A percentile compares a stretch with the other conserved stretches of the same genome.
Evolutionary conservation across 2,329 filamentous ascomycete genomes (phyloP).

Genomic region (Botryotinia narcissicola): DNA sequence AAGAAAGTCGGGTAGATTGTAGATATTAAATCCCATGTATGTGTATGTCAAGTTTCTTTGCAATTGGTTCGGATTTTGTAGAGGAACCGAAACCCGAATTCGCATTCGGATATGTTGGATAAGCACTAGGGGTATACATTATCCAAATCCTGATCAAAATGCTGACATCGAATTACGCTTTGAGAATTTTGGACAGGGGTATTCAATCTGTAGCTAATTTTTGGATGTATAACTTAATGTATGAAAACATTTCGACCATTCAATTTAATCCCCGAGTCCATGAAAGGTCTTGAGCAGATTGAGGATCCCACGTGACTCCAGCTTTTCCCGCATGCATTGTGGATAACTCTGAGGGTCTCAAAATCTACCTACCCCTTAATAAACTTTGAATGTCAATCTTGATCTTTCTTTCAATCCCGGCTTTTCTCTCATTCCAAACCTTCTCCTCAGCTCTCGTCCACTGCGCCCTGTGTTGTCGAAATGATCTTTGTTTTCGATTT

Average conservation of each 20-base stretch:
- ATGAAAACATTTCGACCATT: background rate
- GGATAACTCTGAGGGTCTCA: background rate
- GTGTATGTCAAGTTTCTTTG: background rate
- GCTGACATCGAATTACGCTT: background rate
- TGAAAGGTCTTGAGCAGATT: background rate
- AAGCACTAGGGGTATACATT: background rate
- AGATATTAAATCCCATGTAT: background rate
- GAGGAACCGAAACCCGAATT: background rate
- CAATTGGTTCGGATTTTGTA: background rate
- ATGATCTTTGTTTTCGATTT: background rate
- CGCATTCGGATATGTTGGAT: background rate
- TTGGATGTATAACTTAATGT: no score
- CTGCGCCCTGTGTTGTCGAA: background rate
- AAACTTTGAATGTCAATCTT: background rate
- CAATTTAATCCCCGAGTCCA: rapidly evolving
- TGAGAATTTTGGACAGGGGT: background rate
- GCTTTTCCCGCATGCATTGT: background rate
- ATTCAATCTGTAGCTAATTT: background rate
- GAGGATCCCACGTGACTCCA: background rate
- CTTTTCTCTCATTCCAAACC: background rate
- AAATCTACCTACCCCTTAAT: background rate
- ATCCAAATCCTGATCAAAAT: background rate
- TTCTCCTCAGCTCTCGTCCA: background rate
- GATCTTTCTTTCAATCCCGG: background rate
- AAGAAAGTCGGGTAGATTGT: background rate